Conservation (phyloP, 306 rosid species). For the Dalbergia cochinchinensis region DNA sequence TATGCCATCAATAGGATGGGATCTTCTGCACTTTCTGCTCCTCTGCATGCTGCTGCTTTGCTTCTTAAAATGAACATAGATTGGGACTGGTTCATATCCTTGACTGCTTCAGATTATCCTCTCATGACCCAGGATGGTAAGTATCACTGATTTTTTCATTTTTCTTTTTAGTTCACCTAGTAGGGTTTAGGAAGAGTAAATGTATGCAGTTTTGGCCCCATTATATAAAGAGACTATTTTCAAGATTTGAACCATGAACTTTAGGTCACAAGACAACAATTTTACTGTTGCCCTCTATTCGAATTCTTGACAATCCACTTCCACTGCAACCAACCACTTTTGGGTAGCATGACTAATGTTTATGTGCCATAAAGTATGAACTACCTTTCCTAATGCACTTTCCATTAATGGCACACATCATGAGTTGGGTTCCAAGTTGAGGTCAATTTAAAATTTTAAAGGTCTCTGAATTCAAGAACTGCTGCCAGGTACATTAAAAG, state of each 20-base stretch:
- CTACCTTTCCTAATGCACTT: neutral
- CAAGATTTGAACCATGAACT: no score
- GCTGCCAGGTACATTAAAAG: conserved; percentile 14
- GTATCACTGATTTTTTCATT: neutral
- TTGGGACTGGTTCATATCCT: conserved; percentile 82
- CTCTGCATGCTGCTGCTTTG: conserved; percentile 76
- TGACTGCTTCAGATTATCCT: conserved; percentile 79
- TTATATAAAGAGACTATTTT: no score
- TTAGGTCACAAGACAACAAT: no score
- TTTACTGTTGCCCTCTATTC: no score
- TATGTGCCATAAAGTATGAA: neutral
- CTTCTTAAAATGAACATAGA: conserved; percentile 67
- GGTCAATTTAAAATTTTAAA: conserved; percentile 19
- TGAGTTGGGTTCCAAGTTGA: conserved; percentile 5
- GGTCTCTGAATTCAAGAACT: neutral
- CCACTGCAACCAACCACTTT: no score
- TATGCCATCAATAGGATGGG: conserved; percentile 69
- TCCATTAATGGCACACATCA: neutral
- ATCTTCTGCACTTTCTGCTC: conserved; percentile 71
- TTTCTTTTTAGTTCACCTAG: no score
- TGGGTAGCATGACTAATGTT: neutral
- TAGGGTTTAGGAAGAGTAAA: no score
- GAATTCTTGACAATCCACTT: no score
- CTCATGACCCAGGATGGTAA: conserved; percentile 80
- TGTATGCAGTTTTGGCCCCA: no score